phyloP scores from a whole-genome alignment of 2,329 filamentous ascomycete species.

The Neonectria coccinea region DNA sequence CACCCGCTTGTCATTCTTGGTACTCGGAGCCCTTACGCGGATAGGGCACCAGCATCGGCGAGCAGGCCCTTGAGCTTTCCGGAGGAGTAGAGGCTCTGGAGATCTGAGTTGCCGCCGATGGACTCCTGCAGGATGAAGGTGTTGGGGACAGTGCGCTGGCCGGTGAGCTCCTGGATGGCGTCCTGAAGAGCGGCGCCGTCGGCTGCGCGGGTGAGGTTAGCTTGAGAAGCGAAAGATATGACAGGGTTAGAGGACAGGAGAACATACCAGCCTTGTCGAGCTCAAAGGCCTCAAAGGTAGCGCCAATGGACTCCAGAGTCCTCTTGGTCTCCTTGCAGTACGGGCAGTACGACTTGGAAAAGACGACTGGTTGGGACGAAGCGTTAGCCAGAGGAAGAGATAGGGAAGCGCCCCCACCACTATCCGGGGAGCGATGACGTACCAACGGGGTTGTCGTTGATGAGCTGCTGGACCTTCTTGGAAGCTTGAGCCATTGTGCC shows the following conservation, averaged over 20 bases:
- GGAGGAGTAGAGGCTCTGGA: constrained; percentile 68
- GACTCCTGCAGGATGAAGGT: constrained; percentile 92
- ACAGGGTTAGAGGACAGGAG: neutral
- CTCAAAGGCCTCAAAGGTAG: constrained; percentile 82
- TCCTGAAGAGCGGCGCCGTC: constrained; percentile 87
- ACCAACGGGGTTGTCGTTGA: constrained; percentile 90
- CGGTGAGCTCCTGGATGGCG: constrained; percentile 82
- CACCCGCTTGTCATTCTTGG: constrained; percentile 17
- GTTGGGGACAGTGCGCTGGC: constrained; percentile 93
- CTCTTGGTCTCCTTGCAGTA: constrained; percentile 87
- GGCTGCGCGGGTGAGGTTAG: constrained; percentile 62
- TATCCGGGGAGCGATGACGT: constrained; percentile 49
- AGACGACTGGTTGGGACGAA: constrained; percentile 74
- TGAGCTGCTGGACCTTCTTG: constrained; percentile 85
- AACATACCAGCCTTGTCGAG: constrained; percentile 84
- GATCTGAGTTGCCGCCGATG: constrained; percentile 95
- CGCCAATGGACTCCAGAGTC: constrained; percentile 75
- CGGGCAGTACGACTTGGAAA: constrained; percentile 97
- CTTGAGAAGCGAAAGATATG: neutral
- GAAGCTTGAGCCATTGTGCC: constrained; percentile 85
- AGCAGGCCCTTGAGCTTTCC: constrained; percentile 57
- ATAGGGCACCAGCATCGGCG: constrained; percentile 56
- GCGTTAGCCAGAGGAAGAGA: constrained; percentile 6
- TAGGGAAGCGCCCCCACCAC: constrained; percentile 20
- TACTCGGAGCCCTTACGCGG: constrained; percentile 51